Base-by-base conservation (phyloP, 805 yeast genomes). In the Metschnikowia continentalis region DNA sequence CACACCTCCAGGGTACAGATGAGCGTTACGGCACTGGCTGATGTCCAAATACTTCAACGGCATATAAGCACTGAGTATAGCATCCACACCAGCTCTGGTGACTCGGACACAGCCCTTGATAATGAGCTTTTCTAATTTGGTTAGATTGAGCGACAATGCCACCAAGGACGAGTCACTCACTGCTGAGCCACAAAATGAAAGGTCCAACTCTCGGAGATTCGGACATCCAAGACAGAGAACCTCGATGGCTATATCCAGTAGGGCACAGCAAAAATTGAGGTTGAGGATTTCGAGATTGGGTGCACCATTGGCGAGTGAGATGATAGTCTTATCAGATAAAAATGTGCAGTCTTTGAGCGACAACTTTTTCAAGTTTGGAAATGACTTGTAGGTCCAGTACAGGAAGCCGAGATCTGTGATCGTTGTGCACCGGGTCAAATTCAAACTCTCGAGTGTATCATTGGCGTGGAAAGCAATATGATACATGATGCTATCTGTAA, bases 111-210 rank as follows among this genome's bases (percentile, higher is more conserved):
- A 87, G 1, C 94, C 92, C 48, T 80, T 81, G 17, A 86, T 71
- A 3, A 70, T 68, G 47, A 87, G 68, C 20, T 68, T 62, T 48
- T 77, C 76, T 55, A 87, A 64, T 33, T 71, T 61, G 48, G 75
- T 68, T 54, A 86, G 67, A 55, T 82, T 79, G 33, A 80, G 63
- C 2, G 88, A 80, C 8, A 87, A 74, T 0, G 85, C 78, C 35
- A 81, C 74, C 37, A 86, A 63, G 1, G 90, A 81, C 15, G 83
- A 76, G 59, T 87, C 92, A 60, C 89, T 82, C 5, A 87, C 90
- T 1, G 92, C 91, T 32, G 86, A 78, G 3, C 92, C 92, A 66
- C 92, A 87, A 60, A 85, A 87, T 8, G 88, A 81, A 33, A 86
- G 63, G 57, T 84, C 84, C 53, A 87, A 67, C 19, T 67, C 64